Conservation (phyloP, 345 rosid species). For the Rhodamnia argentea region DNA sequence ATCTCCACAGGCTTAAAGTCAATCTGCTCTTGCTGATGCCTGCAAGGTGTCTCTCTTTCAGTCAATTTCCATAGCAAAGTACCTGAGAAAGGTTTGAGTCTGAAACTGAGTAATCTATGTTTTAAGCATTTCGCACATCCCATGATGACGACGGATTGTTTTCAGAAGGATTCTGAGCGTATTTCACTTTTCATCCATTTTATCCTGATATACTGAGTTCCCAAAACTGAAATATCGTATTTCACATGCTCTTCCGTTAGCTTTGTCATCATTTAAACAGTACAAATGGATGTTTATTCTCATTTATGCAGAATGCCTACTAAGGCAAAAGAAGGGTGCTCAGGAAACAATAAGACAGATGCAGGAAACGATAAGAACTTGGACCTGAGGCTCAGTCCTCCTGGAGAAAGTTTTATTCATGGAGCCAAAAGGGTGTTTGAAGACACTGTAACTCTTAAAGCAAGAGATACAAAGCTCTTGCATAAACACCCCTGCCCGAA, state of each 20-base stretch:
- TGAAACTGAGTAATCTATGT: background rate
- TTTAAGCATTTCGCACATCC: background rate
- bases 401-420: slow-evolving; percentile 10
- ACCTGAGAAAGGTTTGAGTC: background rate
- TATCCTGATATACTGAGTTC: background rate
- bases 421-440: slow-evolving; percentile 15
- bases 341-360: background rate
- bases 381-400: slow-evolving; percentile 39
- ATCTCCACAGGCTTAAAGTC: background rate
- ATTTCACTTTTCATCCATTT: background rate
- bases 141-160: background rate
- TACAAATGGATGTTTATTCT: background rate
- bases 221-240: background rate
- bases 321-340: background rate
- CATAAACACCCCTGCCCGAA: background rate
- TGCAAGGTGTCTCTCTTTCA: background rate
- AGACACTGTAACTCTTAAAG: background rate
- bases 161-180: background rate
- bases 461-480: background rate
- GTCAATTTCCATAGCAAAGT: background rate
- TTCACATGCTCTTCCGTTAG: background rate
- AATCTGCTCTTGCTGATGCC: background rate
- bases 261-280: background rate
- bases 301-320: background rate
- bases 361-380: slow-evolving; percentile 18